A percentile compares a stretch with the other conserved stretches of the same genome.
Evolutionary conservation across 169 alveolate genomes (phyloP).

Genomic region (Cyclospora cayetanensis): DNA sequence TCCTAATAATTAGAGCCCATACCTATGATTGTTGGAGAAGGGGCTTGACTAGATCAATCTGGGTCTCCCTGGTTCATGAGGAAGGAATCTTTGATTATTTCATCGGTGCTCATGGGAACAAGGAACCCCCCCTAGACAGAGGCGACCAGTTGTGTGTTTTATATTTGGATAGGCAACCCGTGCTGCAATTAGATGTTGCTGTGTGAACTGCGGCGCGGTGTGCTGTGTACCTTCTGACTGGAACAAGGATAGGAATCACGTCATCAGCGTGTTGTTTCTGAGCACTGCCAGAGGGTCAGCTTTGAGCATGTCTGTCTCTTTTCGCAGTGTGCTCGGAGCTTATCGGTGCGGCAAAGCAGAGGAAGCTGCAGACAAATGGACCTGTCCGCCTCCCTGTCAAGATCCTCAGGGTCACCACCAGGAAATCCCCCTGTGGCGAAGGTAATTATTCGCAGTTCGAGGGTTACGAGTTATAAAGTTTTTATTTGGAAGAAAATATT

Average conservation of each 20-base stretch:
- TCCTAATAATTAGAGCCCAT: too few relatives aligned
- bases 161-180: too few relatives aligned
- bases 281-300: neutral
- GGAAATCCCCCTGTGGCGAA: conserved; percentile 99
- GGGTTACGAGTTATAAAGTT: too few relatives aligned
- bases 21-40: too few relatives aligned
- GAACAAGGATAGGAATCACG: neutral
- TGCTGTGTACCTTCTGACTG: neutral
- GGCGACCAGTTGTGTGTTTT: too few relatives aligned
- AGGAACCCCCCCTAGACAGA: too few relatives aligned
- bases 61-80: too few relatives aligned
- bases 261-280: neutral
- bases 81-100: too few relatives aligned
- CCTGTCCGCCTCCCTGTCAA: conserved; percentile 98
- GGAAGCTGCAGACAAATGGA: conserved; percentile 93
- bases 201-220: neutral
- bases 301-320: neutral
- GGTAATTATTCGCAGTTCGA: too few relatives aligned
- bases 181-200: neutral
- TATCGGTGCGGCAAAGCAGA: conserved; percentile 93
- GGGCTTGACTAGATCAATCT: too few relatives aligned
- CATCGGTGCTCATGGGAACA: too few relatives aligned
- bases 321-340: conserved; percentile 92
- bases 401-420: conserved; percentile 94
- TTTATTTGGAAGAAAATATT: too few relatives aligned